phyloP scores from a whole-genome alignment of 2,329 filamentous ascomycete species.

The Geosmithia putterillii region DNA sequence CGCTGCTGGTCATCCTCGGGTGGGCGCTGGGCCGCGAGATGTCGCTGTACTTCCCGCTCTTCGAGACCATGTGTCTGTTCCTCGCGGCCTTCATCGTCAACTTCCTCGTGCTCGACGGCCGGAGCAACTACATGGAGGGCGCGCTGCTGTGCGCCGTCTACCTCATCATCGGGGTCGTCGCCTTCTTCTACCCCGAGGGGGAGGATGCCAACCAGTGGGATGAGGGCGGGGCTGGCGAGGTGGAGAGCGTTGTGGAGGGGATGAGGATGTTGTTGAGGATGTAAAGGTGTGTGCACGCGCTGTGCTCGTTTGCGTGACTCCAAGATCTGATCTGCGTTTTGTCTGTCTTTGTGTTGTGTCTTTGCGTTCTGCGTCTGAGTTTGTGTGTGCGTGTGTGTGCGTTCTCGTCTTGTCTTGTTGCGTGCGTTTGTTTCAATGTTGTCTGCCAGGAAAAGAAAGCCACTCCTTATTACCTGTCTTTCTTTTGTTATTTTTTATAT shows the following conservation, averaged over 20 bases:
- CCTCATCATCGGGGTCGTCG: conserved; percentile 53
- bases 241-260: neutral
- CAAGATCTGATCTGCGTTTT: too few relatives aligned
- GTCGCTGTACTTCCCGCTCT: conserved; percentile 76
- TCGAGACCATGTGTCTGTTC: conserved; percentile 81
- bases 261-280: neutral
- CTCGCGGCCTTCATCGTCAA: conserved; percentile 78
- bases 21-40: conserved; percentile 58
- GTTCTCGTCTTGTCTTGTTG: too few relatives aligned
- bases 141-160: conserved; percentile 55
- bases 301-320: too few relatives aligned
- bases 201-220: conserved; percentile 29
- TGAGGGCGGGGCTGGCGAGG: neutral
- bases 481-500: too few relatives aligned
- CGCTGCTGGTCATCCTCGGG: conserved; percentile 58
- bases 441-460: too few relatives aligned
- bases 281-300: too few relatives aligned
- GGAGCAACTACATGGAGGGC: conserved; percentile 80
- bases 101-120: conserved; percentile 73
- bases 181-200: conserved; percentile 51
- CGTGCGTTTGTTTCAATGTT: too few relatives aligned
- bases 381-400: too few relatives aligned
- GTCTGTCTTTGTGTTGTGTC: too few relatives aligned
- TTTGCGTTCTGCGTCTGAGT: too few relatives aligned
- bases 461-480: too few relatives aligned